Base-by-base conservation (phyloP, 352 stramenopile species). In the Globisporangium cylindrosporum region DNA sequence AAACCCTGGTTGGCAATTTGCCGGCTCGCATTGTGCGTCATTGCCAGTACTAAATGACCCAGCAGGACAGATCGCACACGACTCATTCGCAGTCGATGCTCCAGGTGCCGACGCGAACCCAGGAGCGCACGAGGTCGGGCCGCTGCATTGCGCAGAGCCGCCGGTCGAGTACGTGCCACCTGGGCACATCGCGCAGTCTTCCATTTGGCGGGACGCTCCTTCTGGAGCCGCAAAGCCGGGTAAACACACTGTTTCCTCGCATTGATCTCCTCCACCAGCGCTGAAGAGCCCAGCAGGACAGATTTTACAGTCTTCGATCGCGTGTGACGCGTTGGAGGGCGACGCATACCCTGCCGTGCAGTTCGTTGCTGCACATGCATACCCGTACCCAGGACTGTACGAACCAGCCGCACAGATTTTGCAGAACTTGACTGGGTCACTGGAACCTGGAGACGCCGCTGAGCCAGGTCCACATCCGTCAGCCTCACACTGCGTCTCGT, bases 171-270 rank as follows among this genome's bases (percentile, higher is more conserved):
- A 86, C 25, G 60, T 60, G 22, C 78, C 78, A 1, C 72, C 70
- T 6, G 70, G 68, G 20, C 78, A 86, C 18, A 73, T 48, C 15
- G 57, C 36, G 66, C 78, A 86, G 68, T 81, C 71, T 20, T 77
- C 59, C 5, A 67, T 73, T 36, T 68, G 64, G 57, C 73, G 68
- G 1, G 68, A 73, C 1, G 78, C 74, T 0, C 76, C 78, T 41
- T 75, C 67, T 2, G 72, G 66, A 10, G 78, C 64, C 0, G 74
- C 74, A 41, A 71, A 78, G 1, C 78, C 76, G 0, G 74, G 59
- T 15, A 61, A 22, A 65, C 79, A 86, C 8, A 67, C 67, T 0
- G 73, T 68, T 2, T 79, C 59, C 20, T 76, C 55, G 58, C 78
- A 86, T 34, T 70, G 66, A 12, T 67, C 51, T 9, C 64, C 43